phyloP scores from a whole-genome alignment of 345 rosid genomes.

The Heritiera littoralis region DNA sequence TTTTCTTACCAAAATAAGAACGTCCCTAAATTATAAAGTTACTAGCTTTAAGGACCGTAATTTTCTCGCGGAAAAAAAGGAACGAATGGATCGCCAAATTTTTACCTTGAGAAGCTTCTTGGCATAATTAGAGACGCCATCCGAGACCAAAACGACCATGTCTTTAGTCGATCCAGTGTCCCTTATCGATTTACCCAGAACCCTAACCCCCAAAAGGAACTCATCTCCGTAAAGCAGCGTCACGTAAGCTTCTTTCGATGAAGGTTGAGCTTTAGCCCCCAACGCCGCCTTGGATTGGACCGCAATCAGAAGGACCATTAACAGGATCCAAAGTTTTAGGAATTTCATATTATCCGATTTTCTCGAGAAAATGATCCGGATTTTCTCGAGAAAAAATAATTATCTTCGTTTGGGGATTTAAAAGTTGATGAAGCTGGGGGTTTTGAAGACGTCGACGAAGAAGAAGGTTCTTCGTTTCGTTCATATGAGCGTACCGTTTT shows the following conservation, averaged over 20 bases:
- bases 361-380: constrained; percentile 32
- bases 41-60: background rate
- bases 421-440: background rate
- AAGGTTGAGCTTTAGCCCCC: constrained; percentile 32
- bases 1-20: background rate
- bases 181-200: constrained; percentile 85
- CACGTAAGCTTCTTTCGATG: constrained; percentile 67
- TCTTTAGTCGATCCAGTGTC: constrained; percentile 78
- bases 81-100: background rate
- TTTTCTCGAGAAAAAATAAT: constrained; percentile 35
- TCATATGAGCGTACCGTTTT: background rate
- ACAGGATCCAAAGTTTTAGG: constrained; percentile 33
- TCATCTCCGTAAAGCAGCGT: constrained; percentile 92
- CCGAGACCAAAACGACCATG: constrained; percentile 89
- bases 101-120: constrained; percentile 60
- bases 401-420: background rate
- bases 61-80: background rate
- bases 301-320: constrained; percentile 34
- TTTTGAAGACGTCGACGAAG: background rate
- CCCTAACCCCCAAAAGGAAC: constrained; percentile 91
- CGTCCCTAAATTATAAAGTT: background rate
- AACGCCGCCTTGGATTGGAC: constrained; percentile 36
- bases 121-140: constrained; percentile 83
- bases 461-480: background rate
- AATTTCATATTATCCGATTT: constrained; percentile 33